These are phyloP conservation scores for Ottelia alismoides DNA, from an alignment of 106 monocot species.

Conservation along the genomic window DNA sequence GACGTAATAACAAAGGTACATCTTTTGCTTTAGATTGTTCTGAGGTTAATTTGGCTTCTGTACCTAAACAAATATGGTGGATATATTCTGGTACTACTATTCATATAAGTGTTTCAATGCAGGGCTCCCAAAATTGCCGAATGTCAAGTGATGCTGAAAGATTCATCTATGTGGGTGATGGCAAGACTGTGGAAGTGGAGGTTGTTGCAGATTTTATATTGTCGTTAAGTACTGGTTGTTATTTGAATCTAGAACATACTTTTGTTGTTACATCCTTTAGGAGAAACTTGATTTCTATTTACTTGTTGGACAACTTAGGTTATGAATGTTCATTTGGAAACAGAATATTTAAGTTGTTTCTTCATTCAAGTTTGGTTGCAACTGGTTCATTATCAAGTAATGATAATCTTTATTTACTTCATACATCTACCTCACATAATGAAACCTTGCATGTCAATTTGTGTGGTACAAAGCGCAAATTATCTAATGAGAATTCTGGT, in stretches of 20 bases:
- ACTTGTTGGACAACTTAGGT: conserved; percentile 9
- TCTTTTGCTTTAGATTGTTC: no score
- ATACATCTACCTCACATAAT: conserved; percentile 1
- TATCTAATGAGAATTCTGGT: conserved; percentile 4
- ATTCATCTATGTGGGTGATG: conserved; percentile 15
- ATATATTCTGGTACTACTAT: conserved; percentile 1
- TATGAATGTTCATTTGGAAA: conserved; percentile 17
- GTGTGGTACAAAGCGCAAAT: not conserved
- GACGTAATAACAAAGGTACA: no score
- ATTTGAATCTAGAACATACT: conserved; percentile 1
- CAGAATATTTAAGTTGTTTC: conserved; percentile 1
- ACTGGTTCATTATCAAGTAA: not conserved
- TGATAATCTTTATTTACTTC: conserved; percentile 6
- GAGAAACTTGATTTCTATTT: conserved; percentile 13
- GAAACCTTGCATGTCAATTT: not conserved
- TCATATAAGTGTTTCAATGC: conserved; percentile 2
- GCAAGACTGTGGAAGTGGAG: conserved; percentile 2
- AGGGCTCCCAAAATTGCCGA: conserved; percentile 6
- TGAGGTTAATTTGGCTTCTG: no score
- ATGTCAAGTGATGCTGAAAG: conserved; percentile 16
- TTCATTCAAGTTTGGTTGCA: conserved; percentile 3
- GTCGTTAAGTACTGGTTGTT: conserved; percentile 1
- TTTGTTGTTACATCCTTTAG: conserved; percentile 17
- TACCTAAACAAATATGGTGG: no score
- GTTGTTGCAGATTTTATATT: conserved; percentile 6